Base-by-base conservation (phyloP, 306 rosid genomes). In the Fragaria vesca region DNA sequence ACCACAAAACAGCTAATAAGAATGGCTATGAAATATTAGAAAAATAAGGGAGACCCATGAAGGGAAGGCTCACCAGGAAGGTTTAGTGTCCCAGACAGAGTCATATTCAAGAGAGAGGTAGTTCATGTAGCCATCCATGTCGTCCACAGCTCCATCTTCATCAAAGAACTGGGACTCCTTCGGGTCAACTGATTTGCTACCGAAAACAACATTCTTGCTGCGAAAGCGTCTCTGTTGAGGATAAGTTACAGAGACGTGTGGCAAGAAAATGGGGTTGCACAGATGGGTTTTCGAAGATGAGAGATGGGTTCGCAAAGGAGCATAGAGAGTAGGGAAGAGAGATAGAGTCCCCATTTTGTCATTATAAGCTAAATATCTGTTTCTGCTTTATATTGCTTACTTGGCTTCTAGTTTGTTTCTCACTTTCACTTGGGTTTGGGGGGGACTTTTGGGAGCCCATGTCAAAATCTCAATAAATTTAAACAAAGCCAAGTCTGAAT, bases 51-150 rank as follows among this genome's bases (percentile, higher is more conserved):
- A 45, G 71, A 65, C 51, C 70, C 48, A 73, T 2, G 48, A 52
- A 60, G 40, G 42, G 76, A 69, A 75, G 58, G 71, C 79, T 83
- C 43, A 94, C 97, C 97, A 91, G 76, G 93, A 85, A 3, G 98
- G 98, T 82, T 92, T 95, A 18, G 97, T 95, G 81, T 95, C 98
- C 98, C 98, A 95, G 21, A 95, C 97, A 55, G 97, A 89, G 74
- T 92, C 98, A 81, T 95, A 91, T 69, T 95, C 98, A 57, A 91
- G 95, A 61, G 97, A 90, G 42, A 90, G 96, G 69, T 83, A 81
- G 79, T 92, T 83, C 79, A 91, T 87, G 84, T 92, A 94, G 82
- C 89, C 97, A 46, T 95, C 98, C 97, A 95, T 88, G 24, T 95
- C 97, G 47, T 86, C 86, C 40, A 88, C 96, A 0, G 32, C 89